Evolutionary conservation across 2,329 filamentous ascomycete species (phyloP).

Genomic region (Rutstroemia sydowiana): DNA sequence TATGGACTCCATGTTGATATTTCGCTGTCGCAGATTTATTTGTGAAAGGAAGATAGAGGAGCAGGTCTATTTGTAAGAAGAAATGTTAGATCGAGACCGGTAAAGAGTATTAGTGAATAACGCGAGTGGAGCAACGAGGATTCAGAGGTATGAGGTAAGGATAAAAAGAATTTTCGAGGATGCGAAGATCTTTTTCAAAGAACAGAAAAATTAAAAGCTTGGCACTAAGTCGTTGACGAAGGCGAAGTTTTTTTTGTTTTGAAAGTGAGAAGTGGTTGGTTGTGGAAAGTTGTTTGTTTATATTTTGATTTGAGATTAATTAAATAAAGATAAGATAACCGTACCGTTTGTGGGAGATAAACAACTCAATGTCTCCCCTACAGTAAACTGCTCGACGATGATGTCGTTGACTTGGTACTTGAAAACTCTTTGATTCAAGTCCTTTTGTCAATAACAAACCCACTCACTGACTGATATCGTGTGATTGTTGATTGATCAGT

Average conservation of each 20-base stretch:
- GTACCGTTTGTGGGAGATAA: slow-evolving; percentile 78
- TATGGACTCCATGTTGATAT: slow-evolving; percentile 66
- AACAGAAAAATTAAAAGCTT: not conserved
- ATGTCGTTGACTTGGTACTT: slow-evolving; percentile 6
- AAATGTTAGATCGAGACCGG: slow-evolving; percentile 24
- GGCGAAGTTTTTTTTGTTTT: slow-evolving; percentile 1
- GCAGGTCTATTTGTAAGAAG: slow-evolving; percentile 21
- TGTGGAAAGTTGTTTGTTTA: not conserved
- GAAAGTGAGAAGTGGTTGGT: not conserved
- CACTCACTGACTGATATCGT: not conserved
- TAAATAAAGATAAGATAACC: slow-evolving; percentile 12
- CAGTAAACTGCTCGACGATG: slow-evolving; percentile 38
- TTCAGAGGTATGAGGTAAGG: slow-evolving; percentile 6
- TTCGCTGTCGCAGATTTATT: slow-evolving; percentile 18
- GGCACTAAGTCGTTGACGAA: slow-evolving; percentile 9
- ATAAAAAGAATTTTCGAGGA: slow-evolving; percentile 9
- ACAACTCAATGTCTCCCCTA: slow-evolving; percentile 98
- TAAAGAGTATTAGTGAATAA: not conserved
- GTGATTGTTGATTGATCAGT: not conserved
- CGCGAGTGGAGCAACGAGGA: not conserved
- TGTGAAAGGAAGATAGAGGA: slow-evolving; percentile 13
- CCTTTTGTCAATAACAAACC: not conserved
- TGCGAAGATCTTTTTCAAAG: slow-evolving; percentile 8
- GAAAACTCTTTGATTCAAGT: not conserved
- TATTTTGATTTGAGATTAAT: not conserved